Evolutionary conservation across 768 basidiomycete species (phyloP).

Genomic region (Boletus fagicola): DNA sequence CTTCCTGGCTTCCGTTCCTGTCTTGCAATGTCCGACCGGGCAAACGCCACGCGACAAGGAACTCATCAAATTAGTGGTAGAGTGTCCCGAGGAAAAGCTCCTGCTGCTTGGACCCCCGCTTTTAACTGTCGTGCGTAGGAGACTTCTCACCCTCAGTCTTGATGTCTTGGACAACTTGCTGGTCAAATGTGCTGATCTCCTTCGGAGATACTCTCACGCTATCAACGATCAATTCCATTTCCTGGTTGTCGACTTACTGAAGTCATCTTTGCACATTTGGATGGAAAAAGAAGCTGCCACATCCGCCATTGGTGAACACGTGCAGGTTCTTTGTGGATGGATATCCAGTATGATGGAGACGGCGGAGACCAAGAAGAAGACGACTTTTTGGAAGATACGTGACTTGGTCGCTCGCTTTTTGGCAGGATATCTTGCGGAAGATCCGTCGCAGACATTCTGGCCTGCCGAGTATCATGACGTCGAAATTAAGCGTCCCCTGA

Average conservation of each 20-base stretch:
- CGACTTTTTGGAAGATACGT: constrained; percentile 66
- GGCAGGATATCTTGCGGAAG: constrained; percentile 57
- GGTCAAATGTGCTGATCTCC: constrained; percentile 49
- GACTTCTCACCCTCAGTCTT: constrained; percentile 51
- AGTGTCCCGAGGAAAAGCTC: constrained; percentile 54
- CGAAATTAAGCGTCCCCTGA: constrained; percentile 38
- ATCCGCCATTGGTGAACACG: constrained; percentile 42
- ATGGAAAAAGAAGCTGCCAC: constrained; percentile 29
- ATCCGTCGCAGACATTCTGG: constrained; percentile 58
- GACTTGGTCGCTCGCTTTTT: constrained; percentile 65
- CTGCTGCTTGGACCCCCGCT: constrained; percentile 55
- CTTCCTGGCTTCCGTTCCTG: constrained; percentile 62
- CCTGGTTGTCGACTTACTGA: constrained; percentile 59
- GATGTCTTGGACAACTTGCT: constrained; percentile 55
- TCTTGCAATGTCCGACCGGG: constrained; percentile 55
- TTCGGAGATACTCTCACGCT: constrained; percentile 53
- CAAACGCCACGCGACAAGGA: constrained; percentile 63
- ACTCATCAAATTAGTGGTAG: constrained; percentile 51
- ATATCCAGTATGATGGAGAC: constrained; percentile 45
- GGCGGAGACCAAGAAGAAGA: constrained; percentile 34
- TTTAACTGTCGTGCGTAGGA: constrained; percentile 52
- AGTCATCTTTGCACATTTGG: constrained; percentile 66
- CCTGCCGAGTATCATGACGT: constrained; percentile 26
- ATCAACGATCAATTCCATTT: constrained; percentile 52
- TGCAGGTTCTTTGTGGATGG: constrained; percentile 53